Conservation (phyloP, 1,284 basidiomycete species). For the Malassezia cuniculi region DNA sequence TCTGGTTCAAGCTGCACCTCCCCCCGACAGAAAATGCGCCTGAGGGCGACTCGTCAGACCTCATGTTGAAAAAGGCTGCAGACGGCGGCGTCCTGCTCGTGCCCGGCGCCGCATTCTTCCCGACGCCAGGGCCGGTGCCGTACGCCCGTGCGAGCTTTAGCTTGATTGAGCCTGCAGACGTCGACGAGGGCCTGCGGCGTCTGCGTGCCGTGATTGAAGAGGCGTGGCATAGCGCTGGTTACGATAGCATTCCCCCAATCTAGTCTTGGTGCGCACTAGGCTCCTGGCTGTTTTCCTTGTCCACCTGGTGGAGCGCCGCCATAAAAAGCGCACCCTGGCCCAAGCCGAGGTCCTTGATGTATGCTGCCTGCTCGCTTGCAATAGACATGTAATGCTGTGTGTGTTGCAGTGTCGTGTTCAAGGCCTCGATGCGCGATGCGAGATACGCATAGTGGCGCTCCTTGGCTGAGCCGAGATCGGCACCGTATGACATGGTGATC, state of each 20-base stretch:
- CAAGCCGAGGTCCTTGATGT: constrained; percentile 13
- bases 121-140: constrained; percentile 18
- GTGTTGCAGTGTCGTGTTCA: constrained; percentile 9
- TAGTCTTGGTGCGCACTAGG: neutral
- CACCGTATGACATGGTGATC: constrained; percentile 1
- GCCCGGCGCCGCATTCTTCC: constrained; percentile 54
- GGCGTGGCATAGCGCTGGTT: constrained; percentile 31
- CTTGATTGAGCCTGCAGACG: constrained; percentile 25
- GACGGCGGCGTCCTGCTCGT: constrained; percentile 73
- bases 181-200: constrained; percentile 29
- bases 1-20: constrained; percentile 42
- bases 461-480: constrained; percentile 8
- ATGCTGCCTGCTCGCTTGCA: constrained; percentile 14
- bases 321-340: constrained; percentile 13
- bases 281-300: constrained; percentile 12
- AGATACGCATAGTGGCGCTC: constrained; percentile 16
- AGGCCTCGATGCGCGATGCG: constrained; percentile 8
- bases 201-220: constrained; percentile 27
- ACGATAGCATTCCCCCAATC: constrained; percentile 7
- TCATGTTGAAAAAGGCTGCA: constrained; percentile 67
- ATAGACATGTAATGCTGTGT: constrained; percentile 13
- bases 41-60: constrained; percentile 58
- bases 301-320: constrained; percentile 15
- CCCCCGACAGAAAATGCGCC: constrained; percentile 18
- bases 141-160: constrained; percentile 40